A percentile compares a stretch with the other conserved stretches of the same genome.
Conservation (phyloP, 2,329 filamentous ascomycete species). For the Cadophora sp. region DNA sequence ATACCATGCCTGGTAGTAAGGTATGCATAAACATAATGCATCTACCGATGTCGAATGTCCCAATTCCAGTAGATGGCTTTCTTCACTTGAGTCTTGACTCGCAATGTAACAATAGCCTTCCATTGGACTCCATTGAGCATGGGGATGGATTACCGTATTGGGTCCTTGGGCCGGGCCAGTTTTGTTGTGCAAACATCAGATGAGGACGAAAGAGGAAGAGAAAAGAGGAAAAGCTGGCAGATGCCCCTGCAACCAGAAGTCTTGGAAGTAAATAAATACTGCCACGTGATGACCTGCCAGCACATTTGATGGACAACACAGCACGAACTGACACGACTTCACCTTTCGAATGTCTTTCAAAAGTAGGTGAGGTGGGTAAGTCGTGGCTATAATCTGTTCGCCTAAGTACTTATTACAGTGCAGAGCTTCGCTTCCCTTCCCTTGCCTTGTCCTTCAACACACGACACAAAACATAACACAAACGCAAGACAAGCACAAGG, state of each 20-base stretch:
- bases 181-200: background rate
- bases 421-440: background rate
- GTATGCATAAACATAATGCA: too few relatives aligned
- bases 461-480: background rate
- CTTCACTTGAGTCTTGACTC: too few relatives aligned
- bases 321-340: background rate
- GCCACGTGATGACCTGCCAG: constrained; percentile 7
- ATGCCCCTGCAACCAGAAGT: too few relatives aligned
- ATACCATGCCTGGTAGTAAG: too few relatives aligned
- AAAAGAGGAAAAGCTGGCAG: background rate
- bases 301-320: background rate
- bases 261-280: too few relatives aligned
- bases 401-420: background rate
- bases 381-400: too few relatives aligned
- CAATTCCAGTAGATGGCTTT: too few relatives aligned
- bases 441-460: background rate
- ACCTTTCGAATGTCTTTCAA: background rate
- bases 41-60: too few relatives aligned
- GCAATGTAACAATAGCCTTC: too few relatives aligned
- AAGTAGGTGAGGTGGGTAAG: too few relatives aligned
- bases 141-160: background rate
- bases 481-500: background rate
- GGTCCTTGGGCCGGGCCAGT: constrained; percentile 3
- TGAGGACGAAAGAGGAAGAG: background rate
- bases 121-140: too few relatives aligned